Conservation (phyloP, 768 basidiomycete species). For the Boletellus ananas region DNA sequence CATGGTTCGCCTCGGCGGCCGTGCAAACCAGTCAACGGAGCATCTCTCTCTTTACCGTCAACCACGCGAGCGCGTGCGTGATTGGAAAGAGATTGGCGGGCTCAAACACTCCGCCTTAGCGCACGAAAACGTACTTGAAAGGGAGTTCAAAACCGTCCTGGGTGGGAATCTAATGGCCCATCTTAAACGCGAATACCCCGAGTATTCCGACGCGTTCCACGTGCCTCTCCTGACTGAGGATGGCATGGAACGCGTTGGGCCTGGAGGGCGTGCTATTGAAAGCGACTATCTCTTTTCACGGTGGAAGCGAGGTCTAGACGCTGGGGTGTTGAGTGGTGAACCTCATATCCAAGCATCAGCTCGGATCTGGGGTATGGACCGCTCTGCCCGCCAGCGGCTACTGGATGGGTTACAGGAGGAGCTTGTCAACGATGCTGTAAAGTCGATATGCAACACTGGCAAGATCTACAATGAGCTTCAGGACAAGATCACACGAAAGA, state of each 20-base stretch:
- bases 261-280: conserved; percentile 35
- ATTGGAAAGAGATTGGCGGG: conserved; percentile 14
- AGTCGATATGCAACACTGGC: conserved; percentile 27
- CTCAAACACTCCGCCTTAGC: conserved; percentile 29
- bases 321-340: conserved; percentile 38
- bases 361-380: conserved; percentile 39
- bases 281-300: conserved; percentile 41
- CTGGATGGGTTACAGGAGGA: conserved; percentile 34
- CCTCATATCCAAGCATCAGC: conserved; percentile 24
- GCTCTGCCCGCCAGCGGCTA: conserved; percentile 25
- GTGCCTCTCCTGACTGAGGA: conserved; percentile 36
- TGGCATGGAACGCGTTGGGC: conserved; percentile 46
- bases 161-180: conserved; percentile 31
- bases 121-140: conserved; percentile 30
- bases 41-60: conserved; percentile 37
- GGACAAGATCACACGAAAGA: conserved; percentile 33
- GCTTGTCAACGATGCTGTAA: conserved; percentile 32
- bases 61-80: background rate
- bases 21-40: conserved; percentile 45
- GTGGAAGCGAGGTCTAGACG: conserved; percentile 43
- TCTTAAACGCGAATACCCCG: conserved; percentile 43
- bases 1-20: conserved; percentile 59
- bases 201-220: conserved; percentile 43
- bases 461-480: conserved; percentile 37
- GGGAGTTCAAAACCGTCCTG: conserved; percentile 3